Evolutionary conservation across 306 rosid genomes (phyloP), one percentile per base, ranked within the genome.

Genomic region (Cucurbita maxima): DNA sequence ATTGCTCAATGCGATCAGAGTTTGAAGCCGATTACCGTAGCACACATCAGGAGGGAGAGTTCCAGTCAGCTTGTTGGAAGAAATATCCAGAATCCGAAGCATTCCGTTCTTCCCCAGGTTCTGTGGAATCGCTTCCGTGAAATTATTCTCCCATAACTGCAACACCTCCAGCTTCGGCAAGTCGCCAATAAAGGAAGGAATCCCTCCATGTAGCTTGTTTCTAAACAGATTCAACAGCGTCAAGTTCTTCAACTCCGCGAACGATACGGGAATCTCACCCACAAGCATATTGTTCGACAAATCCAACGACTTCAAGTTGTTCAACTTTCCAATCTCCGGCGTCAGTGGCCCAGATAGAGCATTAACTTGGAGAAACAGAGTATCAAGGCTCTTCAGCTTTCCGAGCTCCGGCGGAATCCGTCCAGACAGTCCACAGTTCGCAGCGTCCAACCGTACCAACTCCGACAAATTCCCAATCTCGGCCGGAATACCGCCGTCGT

Each of bases 81-180:
- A 92, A 66, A 92, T 81, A 78, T 92, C 98, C 3, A 90, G 76
- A 48, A 78, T 34, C n/a, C 75, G 85, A 72, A 92, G 90, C 81
- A 54, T 90, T 19, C 98, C 96, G 16, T 92, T 92, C 56, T 76
- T 88, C n/a, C 98, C 98, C 69, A 92, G 72, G 36, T 92, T 84
- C 68, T 67, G 83, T 18, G 98, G 98, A 52, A 92, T 92, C 73
- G 82, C 81, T 5, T 88, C 98, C 0, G 98, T 92, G 85, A 92
- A 90, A 85, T 92, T 92, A 72, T 92, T 92, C 83, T 90, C 98
- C 98, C 98, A 92, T 13, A 92, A 76, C 79, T 92, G 98, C 75
- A 92, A 69, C 2, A 92, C 98, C 77, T 92, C 91, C 59, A 92
- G 80, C n/a, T 81, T 79, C 47, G 96, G 96, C 79, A 90, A 58